Base-by-base conservation (phyloP, 2,329 filamentous ascomycete species). In the Colletotrichum aenigma region DNA sequence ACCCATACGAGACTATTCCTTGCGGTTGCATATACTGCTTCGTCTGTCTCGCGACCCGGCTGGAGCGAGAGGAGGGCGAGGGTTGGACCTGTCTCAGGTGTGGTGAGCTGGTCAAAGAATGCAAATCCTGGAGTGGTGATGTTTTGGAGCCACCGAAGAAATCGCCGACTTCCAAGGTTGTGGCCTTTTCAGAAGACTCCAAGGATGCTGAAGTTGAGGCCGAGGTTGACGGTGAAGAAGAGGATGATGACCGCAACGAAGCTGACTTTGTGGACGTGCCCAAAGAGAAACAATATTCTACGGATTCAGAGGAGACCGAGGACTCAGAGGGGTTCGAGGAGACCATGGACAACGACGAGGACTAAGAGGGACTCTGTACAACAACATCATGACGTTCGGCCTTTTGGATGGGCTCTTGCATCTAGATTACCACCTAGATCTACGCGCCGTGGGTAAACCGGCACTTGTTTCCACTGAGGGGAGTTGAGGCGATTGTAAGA, bases 11-110 rank as follows among this genome's bases (percentile, higher is more conserved):
- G 85, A 92, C 96, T 1, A 91, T 96, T 4, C 93, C 95, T 1
- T 99, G 97, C 81, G 94, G 94, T 1, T 98, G 96, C 83, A 89
- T 98, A 75, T 99, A 98, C 86, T 99, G 97, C 85, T 99, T 97
- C 82, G 95, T 98, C 21, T 99, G 97, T 81, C 86, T 98, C n/a
- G 95, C 96, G 4, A 95, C 96, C 74, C 92, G 95, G 75, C 89
- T 99, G 58, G 96, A 98, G 84, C 92, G 93, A 7, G 96, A 98
- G 84, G 96, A 98, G 83, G 97, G 96, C 36, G 95, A 98, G 81
- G 96, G 96, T 4, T 98, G 96, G 95, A 91, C 92, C 13, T 99
- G 97, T 85, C 87, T 99, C 62, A 91, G 97, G 24, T 99, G 97
- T 81, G 96, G 96, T 21, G 94, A 95, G 81, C 83, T 94, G 24